Conservation (phyloP, 2,329 filamentous ascomycete genomes). For the Didymella exigua region DNA sequence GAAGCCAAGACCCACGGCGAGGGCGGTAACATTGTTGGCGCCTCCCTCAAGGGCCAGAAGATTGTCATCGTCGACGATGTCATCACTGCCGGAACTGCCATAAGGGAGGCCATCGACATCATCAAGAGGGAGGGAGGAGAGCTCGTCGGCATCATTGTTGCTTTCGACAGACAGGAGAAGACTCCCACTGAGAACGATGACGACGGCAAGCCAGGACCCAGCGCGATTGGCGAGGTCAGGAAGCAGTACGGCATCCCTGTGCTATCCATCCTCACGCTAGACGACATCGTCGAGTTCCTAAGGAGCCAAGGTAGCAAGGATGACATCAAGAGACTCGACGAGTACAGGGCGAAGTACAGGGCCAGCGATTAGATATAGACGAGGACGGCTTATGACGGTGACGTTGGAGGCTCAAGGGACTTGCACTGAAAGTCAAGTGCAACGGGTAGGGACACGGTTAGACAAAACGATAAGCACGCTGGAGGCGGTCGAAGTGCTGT, state of each 20-base stretch:
- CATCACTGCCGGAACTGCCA: conserved; percentile 92
- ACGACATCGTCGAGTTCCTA: conserved; percentile 69
- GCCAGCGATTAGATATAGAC: conserved; percentile 41
- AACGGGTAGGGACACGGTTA: background rate
- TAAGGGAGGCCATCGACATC: conserved; percentile 88
- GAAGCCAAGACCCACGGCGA: conserved; percentile 97
- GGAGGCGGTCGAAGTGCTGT: background rate
- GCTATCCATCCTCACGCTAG: conserved; percentile 79
- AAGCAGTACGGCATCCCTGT: conserved; percentile 85
- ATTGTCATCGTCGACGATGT: conserved; percentile 96
- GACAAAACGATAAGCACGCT: background rate
- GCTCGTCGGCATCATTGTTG: conserved; percentile 85
- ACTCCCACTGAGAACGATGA: conserved; percentile 65
- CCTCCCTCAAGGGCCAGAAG: conserved; percentile 80
- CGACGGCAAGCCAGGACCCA: conserved; percentile 71
- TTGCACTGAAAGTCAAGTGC: background rate
- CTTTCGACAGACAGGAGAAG: conserved; percentile 86
- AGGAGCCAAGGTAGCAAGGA: conserved; percentile 52
- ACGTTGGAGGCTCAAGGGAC: background rate
- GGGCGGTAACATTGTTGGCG: conserved; percentile 90
- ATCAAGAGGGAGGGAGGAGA: conserved; percentile 84
- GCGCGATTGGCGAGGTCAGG: conserved; percentile 84
- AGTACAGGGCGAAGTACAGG: conserved; percentile 49
- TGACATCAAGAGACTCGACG: conserved; percentile 51
- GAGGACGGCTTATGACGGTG: conserved; percentile 7